phyloP scores from a whole-genome alignment of 139 green algal species.

The Tetradesmus obliquus region DNA sequence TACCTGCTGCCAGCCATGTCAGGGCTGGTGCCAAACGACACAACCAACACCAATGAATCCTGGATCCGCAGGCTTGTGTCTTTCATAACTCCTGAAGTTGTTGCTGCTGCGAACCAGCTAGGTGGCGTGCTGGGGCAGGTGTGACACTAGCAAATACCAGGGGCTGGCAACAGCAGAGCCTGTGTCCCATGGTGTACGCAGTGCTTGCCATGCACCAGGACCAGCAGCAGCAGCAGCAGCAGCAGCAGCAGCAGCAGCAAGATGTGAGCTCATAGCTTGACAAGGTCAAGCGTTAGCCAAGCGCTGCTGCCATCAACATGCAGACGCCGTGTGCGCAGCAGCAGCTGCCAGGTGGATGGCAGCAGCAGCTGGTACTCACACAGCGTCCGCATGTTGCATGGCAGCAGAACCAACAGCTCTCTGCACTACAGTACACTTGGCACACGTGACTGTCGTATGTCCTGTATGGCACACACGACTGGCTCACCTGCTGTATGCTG shows the following conservation, averaged over 20 bases:
- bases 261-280: too few relatives aligned
- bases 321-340: too few relatives aligned
- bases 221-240: background rate
- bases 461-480: background rate
- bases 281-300: too few relatives aligned
- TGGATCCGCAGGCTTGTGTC: conserved; percentile 35
- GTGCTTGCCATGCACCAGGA: background rate
- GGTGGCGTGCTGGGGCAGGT: conserved; percentile 37
- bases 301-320: too few relatives aligned
- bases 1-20: background rate
- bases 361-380: too few relatives aligned
- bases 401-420: too few relatives aligned
- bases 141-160: background rate
- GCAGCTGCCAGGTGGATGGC: too few relatives aligned
- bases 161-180: too few relatives aligned
- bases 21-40: background rate
- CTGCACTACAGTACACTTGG: too few relatives aligned
- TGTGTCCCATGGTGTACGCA: background rate
- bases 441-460: too few relatives aligned
- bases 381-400: too few relatives aligned
- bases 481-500: background rate
- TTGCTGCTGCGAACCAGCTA: conserved; percentile 40
- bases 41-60: background rate
- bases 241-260: too few relatives aligned
- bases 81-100: conserved; percentile 34